Base-by-base conservation (phyloP, 495 filamentous ascomycete genomes). In the Lepraria neglecta region DNA sequence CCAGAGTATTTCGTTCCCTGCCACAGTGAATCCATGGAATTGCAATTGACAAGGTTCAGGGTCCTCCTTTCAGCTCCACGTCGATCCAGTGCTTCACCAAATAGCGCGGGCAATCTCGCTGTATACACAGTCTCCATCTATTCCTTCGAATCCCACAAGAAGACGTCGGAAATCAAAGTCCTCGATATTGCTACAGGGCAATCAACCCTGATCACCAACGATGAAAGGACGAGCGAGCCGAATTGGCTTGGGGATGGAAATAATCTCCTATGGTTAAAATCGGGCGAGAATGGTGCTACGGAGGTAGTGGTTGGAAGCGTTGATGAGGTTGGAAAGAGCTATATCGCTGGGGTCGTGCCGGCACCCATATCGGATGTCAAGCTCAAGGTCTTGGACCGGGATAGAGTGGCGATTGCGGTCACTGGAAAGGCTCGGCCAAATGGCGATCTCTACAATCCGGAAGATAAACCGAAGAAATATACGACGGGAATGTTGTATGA, bases 1-100 rank as follows among this genome's bases (percentile, higher is more conserved):
- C 87, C 87, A 6, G 83, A 90, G 83, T 80, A 72, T 66, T 73
- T 71, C 1, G 12, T 55, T 10, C 45, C 19, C 28, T 38, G 43
- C 35, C 30, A 35, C 54, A 15, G 45, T 35, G 17, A 15, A 44
- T 47, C 21, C 62, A 15, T 12, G 15, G 10, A 12, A 40, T 15
- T 31, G 53, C 58, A 19, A 52, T 57, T 72, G 54, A 69, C 55
- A 28, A 42, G 44, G 19, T 12, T 24, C 42, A 80, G 78, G 70
- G 87, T 92, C 43, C 82, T 97, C 58, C 83, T 97, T 67, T 85
- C 85, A 67, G 90, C 91, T 15, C 90, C 92, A 33, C 84, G 92
- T 40, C 84, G 92, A 45, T 89, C 88, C 46, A 69, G 84, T 24
- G 91, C 87, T 28, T 72, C 86, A 15, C 91, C 92, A 33, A 95